phyloP scores from a whole-genome alignment of 192 early-diverging fungal species.

The Pecoramyces ruminantium region DNA sequence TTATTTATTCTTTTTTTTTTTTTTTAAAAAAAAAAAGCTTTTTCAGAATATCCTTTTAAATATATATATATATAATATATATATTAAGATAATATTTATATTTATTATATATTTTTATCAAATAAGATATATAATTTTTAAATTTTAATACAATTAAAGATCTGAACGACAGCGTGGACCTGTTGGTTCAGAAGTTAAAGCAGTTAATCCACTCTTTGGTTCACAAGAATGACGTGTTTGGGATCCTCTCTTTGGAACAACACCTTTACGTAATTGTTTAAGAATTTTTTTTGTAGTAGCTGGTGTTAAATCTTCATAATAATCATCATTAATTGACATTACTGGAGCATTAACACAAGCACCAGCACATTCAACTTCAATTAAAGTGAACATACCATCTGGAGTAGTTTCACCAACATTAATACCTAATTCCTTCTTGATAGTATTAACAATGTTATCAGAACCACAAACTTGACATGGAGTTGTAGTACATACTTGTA shows the following conservation, averaged over 20 bases:
- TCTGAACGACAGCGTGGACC: slow-evolving; percentile 34
- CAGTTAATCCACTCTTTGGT: slow-evolving; percentile 61
- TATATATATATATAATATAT: too few relatives aligned
- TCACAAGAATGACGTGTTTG: slow-evolving; percentile 76
- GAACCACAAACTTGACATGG: slow-evolving; percentile 94
- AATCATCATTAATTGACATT: slow-evolving; percentile 93
- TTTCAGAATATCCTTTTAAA: too few relatives aligned
- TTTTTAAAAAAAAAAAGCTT: too few relatives aligned
- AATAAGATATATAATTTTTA: too few relatives aligned
- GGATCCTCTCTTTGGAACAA: slow-evolving; percentile 62
- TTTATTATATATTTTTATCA: too few relatives aligned
- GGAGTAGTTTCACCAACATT: slow-evolving; percentile 84
- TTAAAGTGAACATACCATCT: slow-evolving; percentile 89
- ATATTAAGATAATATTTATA: too few relatives aligned
- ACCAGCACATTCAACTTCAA: slow-evolving; percentile 99
- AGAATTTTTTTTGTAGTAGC: slow-evolving; percentile 76
- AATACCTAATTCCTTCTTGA: slow-evolving; percentile 75
- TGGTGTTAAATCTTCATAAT: slow-evolving; percentile 95
- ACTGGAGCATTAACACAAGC: slow-evolving; percentile 99
- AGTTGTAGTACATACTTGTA: slow-evolving; percentile 97
- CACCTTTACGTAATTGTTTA: slow-evolving; percentile 66
- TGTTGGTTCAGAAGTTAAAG: slow-evolving; percentile 66
- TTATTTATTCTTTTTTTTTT: too few relatives aligned
- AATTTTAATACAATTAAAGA: not conserved
- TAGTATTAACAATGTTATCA: slow-evolving; percentile 71